Conservation (phyloP, 148 eudicot genomes). For the Vaccinium macrocarpon region DNA sequence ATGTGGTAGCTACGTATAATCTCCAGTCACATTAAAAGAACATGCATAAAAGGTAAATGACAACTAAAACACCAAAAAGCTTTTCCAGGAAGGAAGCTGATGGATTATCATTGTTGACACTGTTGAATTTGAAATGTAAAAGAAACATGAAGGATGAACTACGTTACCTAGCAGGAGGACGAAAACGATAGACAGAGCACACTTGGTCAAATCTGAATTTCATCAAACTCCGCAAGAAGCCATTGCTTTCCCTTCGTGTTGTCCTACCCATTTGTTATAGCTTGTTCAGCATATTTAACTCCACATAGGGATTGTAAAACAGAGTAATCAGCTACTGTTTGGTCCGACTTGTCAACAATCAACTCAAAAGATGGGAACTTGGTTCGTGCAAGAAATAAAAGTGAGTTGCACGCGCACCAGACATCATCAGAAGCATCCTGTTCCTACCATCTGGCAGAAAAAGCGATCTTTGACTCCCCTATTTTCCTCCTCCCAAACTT, state of each 20-base stretch:
- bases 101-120: not conserved
- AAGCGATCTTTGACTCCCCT: not conserved
- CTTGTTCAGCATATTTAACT: not conserved
- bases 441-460: not conserved
- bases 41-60: not conserved
- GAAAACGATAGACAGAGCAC: not conserved
- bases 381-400: not conserved
- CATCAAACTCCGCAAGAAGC: not conserved
- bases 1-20: not conserved
- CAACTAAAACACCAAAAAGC: not conserved
- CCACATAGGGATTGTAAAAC: not conserved
- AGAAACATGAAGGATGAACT: not conserved
- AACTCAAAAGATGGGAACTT: not conserved
- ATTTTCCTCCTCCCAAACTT: not conserved
- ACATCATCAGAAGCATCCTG: slow-evolving; percentile 2
- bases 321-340: not conserved
- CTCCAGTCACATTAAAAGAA: not conserved
- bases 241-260: not conserved
- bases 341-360: not conserved
- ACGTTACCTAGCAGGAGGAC: not conserved
- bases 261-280: not conserved
- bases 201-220: not conserved
- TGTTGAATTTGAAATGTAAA: not conserved
- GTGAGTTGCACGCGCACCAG: not conserved
- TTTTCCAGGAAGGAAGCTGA: not conserved